Percentiles rank a stretch among this genome's conserved stretches.
Conservation (phyloP, 352 stramenopile species). For the Phytophthora sansomeana region DNA sequence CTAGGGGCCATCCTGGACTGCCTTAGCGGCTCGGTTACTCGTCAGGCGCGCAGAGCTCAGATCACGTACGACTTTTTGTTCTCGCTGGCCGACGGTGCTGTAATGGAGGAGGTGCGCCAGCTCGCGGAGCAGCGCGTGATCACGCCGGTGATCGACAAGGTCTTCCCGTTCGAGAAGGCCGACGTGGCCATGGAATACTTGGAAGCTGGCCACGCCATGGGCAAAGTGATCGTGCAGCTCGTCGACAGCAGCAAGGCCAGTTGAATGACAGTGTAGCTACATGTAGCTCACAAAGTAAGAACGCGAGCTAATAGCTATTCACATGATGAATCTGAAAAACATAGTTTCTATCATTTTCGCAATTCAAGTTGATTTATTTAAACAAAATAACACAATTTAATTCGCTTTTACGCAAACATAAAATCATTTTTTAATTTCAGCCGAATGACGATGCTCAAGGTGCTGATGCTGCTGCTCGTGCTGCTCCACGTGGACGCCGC, state of each 20-base stretch:
- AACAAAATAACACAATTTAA: no score
- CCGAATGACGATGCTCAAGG: background rate
- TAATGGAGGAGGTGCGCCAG: conserved; percentile 61
- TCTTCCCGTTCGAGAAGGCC: conserved; percentile 74
- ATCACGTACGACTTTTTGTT: conserved; percentile 74
- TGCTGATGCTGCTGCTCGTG: conserved; percentile 24
- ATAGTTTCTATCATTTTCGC: no score
- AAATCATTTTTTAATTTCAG: no score
- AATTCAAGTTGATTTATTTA: no score
- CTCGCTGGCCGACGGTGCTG: conserved; percentile 40
- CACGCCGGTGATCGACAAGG: conserved; percentile 70
- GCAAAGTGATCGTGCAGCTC: conserved; percentile 77
- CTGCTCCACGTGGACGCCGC: conserved; percentile 12
- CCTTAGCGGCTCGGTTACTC: conserved; percentile 64
- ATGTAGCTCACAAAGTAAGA: no score
- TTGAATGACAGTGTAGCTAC: no score
- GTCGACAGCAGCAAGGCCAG: conserved; percentile 30
- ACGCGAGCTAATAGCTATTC: no score
- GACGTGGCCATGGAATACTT: conserved; percentile 71
- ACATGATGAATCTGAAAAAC: no score
- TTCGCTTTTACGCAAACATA: no score
- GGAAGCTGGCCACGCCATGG: conserved; percentile 62
- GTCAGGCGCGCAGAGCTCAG: conserved; percentile 53
- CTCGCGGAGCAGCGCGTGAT: conserved; percentile 55
- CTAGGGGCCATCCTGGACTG: conserved; percentile 62